Base-by-base conservation (phyloP, 2,329 filamentous ascomycete genomes). In the Clathrospora elynae region DNA sequence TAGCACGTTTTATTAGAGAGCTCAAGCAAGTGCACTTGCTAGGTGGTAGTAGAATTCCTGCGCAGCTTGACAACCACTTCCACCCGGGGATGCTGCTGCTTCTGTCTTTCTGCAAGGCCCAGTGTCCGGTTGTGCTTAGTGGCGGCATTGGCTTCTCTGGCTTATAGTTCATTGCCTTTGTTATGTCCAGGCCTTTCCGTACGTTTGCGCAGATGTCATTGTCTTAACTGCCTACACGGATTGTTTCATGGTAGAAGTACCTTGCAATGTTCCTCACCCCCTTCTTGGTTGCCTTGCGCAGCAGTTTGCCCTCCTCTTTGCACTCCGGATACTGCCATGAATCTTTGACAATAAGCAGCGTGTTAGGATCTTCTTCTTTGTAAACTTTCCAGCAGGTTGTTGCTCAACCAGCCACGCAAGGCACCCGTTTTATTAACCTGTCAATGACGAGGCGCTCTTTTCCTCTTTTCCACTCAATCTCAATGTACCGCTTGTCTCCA, bases 201-300 rank as follows among this genome's bases (percentile, higher is more conserved):
- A 71, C 51, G 48, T 65, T 72, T 28, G 34, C 48, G 47, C 32
- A 48, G 49, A 73, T 52, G 47, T 74, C 64, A 50, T 75, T 66
- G 35, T 64, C 59, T 28, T 26, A 42, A 22, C 51, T 56, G 23
- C 46, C 35, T n/a, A 76, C 42, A 26, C 52, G 53, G 37, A 76
- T 70, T 17, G 66, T 75, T 48, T 74, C 63, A 49, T 74, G 65
- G 51, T 74, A 48, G 61, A 75, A 75, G 42, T 76, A 70, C 42
- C 68, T 57, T 23, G 70, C 67, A 17, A 76, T 57, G 33, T 76
- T 72, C 1, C 66, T 41, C 3, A 73, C 68, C 1, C 50, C 59
- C 50, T 68, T 66, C 3, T 55, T 26, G 10, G 64, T 73, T 25
- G 65, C 71, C 42, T 73, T 59, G 10, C 10, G 24, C 13, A 26